Evolutionary conservation across 1,284 basidiomycete genomes (phyloP).

Genomic region (Farysia itapuensis): DNA sequence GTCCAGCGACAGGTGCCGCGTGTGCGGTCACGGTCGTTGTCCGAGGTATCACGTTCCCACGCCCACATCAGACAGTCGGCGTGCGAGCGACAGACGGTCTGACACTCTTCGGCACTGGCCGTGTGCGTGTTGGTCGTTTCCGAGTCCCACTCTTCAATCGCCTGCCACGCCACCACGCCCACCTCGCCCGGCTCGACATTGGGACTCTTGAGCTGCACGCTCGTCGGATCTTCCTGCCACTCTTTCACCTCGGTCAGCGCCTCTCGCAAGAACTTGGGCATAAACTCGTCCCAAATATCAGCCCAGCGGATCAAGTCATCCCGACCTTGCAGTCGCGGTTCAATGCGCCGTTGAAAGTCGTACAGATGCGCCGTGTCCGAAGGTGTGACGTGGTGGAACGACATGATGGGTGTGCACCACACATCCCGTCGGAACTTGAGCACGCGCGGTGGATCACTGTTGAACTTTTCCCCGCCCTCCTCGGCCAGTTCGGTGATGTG

Average conservation of each 20-base stretch:
- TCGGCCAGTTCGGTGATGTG: conserved; percentile 4
- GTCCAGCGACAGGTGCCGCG: conserved; percentile 20
- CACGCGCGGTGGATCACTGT: conserved; percentile 13
- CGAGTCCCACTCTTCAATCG: conserved; percentile 22
- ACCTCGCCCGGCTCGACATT: conserved; percentile 7
- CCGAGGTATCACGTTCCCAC: conserved; percentile 1
- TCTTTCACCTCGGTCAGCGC: conserved; percentile 1
- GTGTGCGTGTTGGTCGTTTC: conserved; percentile 8
- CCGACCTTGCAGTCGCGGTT: conserved; percentile 1
- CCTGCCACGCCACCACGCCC: conserved; percentile 11
- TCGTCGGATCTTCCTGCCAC: background rate
- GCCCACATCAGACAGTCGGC: conserved; percentile 15
- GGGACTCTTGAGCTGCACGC: background rate
- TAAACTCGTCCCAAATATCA: conserved; percentile 32
- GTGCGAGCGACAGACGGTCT: conserved; percentile 2
- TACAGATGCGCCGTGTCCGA: conserved; percentile 18
- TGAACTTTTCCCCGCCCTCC: conserved; percentile 15
- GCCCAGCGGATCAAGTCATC: conserved; percentile 5
- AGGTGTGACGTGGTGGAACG: conserved; percentile 35
- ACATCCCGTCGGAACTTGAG: conserved; percentile 9
- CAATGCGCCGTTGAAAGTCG: conserved; percentile 20
- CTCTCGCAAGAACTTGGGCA: conserved; percentile 3
- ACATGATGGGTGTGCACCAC: conserved; percentile 28
- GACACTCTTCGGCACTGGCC: conserved; percentile 2
- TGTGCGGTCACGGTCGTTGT: background rate